Evolutionary conservation across 1,284 basidiomycete species (phyloP), one percentile per base, ranked within the genome.

Genomic region (Tylopilus microsporus): DNA sequence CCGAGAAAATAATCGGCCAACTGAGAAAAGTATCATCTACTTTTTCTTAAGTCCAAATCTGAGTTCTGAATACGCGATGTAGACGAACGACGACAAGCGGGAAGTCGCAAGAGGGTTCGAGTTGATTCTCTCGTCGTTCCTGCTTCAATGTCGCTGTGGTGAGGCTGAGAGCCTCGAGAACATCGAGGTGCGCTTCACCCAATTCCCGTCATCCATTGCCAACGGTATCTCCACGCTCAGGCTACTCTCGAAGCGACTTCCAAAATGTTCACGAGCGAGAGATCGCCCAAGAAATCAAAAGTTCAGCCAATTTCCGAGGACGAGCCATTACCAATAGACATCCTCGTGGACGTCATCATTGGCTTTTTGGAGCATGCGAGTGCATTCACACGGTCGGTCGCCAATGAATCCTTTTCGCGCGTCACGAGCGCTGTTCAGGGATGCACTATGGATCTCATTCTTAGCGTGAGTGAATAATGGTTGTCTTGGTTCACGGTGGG

Each of bases 281-380:
- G 79, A 65, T 74, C 76, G 51, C 72, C 74, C 41, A 79, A 80
- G 70, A 83, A 78, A 62, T 74, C 76, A 10, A 68, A 66, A 56
- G 59, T 66, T 42, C 51, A 59, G n/a, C 36, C 53, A 9, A 49
- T 47, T 16, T 45, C 55, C 1, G 57, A 57, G 21, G 73, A 74
- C 15, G 71, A 73, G 4, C 71, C 74, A 1, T 79, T 82, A 47
- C 86, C 92, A 2, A 84, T 95, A 54, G 94, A 97, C 66, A 74
- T 94, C 39, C 79, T 98, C 43, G 86, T 95, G 52, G 95, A 98
- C 69, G 82, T 83, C 30, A 83, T 98, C 59, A 89, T 98, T 58
- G 92, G 91, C 10, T 87, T 93, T 68, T 76, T 99, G 53, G 94
- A 98, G 71, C 83, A 88, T 61, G 87, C 89, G 3, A 92, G 88